A percentile compares a stretch with the other conserved stretches of the same genome.
phyloP scores from a whole-genome alignment of 768 basidiomycete genomes.

The Vararia minispora region DNA sequence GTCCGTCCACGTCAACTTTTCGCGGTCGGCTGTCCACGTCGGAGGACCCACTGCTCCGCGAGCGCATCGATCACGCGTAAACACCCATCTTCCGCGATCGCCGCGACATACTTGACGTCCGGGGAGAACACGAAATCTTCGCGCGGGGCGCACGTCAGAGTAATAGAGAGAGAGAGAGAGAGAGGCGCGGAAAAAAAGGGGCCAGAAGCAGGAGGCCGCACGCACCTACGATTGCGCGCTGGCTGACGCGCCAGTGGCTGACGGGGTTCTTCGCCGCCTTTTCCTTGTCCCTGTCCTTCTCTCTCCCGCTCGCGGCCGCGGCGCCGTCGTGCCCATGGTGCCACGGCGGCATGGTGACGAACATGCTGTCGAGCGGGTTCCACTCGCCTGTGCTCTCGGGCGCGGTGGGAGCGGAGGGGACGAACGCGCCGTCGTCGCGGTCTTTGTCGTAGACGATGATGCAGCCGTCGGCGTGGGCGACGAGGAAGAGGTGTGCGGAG shows the following conservation, averaged over 20 bases:
- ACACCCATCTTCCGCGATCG: slow-evolving; percentile 88
- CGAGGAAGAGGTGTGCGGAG: slow-evolving; percentile 72
- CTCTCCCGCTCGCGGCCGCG: slow-evolving; percentile 19
- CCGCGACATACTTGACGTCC: slow-evolving; percentile 83
- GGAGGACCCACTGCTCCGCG: slow-evolving; percentile 60
- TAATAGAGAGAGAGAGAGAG: no score
- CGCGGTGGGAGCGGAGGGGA: slow-evolving; percentile 42
- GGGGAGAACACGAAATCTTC: slow-evolving; percentile 89
- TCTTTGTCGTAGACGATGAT: slow-evolving; percentile 88
- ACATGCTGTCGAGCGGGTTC: slow-evolving; percentile 68
- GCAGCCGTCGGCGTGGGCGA: slow-evolving; percentile 81
- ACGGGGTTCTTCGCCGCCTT: slow-evolving; percentile 76
- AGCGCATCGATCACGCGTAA: slow-evolving; percentile 82
- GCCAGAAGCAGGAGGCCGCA: no score
- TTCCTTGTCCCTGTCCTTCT: slow-evolving; percentile 41
- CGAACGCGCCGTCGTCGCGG: slow-evolving; percentile 75
- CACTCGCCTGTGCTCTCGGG: slow-evolving; percentile 38
- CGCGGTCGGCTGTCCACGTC: neutral
- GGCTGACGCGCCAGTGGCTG: slow-evolving; percentile 79
- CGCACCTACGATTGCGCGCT: slow-evolving; percentile 62
- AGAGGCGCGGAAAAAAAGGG: no score
- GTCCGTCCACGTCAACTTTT: neutral
- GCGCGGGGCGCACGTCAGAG: neutral
- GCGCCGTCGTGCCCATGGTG: slow-evolving; percentile 50
- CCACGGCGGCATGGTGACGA: slow-evolving; percentile 81